Conservation (phyloP, 305 asterid genomes). For the Andrographis paniculata region DNA sequence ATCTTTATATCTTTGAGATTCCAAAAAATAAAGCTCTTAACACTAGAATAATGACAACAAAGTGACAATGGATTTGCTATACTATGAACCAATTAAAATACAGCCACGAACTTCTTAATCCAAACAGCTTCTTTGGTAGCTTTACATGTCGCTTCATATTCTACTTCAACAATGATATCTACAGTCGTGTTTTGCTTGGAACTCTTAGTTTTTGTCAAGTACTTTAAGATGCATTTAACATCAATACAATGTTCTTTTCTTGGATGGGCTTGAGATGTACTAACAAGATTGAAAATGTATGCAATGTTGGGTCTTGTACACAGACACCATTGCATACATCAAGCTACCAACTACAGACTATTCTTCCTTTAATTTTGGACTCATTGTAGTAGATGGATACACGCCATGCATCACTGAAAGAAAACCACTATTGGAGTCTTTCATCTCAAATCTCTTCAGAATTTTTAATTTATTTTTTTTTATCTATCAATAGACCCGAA, state of each 20-base stretch:
- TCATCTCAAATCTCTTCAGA: neutral
- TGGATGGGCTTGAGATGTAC: neutral
- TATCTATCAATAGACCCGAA: neutral
- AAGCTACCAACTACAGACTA: neutral
- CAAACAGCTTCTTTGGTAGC: neutral
- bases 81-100: neutral
- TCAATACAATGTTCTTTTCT: neutral
- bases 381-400: neutral
- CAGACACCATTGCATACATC: neutral
- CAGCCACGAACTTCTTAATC: neutral
- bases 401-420: neutral
- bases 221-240: neutral
- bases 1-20: too few species aligned
- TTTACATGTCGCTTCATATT: neutral
- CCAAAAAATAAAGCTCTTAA: too few species aligned
- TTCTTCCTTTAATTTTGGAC: neutral
- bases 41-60: too few species aligned
- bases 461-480: too few species aligned
- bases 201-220: too few species aligned
- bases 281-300: neutral
- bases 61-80: too few species aligned
- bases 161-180: neutral
- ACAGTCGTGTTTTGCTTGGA: neutral
- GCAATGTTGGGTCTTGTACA: neutral
- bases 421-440: neutral